Evolutionary conservation across 108 stramenopile genomes (phyloP), one percentile per base, ranked within the genome.

Genomic region (Nitzschia sp.): DNA sequence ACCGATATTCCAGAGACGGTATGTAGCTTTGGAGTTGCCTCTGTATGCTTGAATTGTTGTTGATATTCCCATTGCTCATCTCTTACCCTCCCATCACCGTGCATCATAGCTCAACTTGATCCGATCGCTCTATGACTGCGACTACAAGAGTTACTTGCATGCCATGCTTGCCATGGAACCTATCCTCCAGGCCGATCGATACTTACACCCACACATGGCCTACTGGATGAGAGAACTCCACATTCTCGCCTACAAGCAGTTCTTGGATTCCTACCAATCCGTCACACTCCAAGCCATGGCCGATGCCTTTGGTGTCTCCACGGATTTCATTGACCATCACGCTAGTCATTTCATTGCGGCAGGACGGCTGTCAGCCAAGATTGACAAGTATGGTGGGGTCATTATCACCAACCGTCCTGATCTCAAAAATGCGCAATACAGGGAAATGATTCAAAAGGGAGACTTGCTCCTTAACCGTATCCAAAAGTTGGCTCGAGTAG

Each of bases 301-400:
- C 7, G 58, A 73, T 44, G 81, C 92, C 20, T 98, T 99, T 86
- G 98, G 98, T 48, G 94, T 99, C 8, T 75, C 81, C 10, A 69
- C 68, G 42, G 86, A 84, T 34, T 97, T 96, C 74, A 78, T 99
- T 54, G 98, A 99, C 77, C 59, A 78, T 50, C 96, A 98, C 72
- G 90, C 97, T 21, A 92, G 94, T 76, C 87, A 95, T 39, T 99
- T 98, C 82, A 98, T 99, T 73, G 95, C 97, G 15, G 92, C 96
- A 3, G 91, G 93, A 10, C 83, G 97, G 19, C 78, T 99, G 26
- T 88, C 88, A 53, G 98, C 97, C 55, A 97, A 98, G 80, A 98
- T 99, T 76, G 97, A 99, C 76, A 97, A 97, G 78, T 95, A 94
- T 55, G 95, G 90, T n/a, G 97, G 95, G 21, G 90, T 96, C 48